Evolutionary conservation across 371 early-diverging fungal species (phyloP), one percentile per base, ranked within the genome.

Genomic region (Mucor piriformis): DNA sequence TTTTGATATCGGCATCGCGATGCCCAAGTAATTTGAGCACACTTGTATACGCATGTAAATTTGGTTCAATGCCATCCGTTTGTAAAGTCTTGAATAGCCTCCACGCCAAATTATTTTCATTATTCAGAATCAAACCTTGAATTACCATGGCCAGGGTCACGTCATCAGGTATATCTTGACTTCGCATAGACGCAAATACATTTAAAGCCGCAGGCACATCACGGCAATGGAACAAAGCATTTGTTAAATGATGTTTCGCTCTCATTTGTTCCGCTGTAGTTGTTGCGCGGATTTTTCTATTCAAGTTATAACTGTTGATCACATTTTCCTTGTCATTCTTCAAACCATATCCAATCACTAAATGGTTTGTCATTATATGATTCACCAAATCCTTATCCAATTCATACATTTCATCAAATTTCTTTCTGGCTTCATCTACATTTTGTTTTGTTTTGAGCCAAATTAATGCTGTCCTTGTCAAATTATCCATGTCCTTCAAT

Each of bases 61-160:
- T 72, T 8, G 64, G 74, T 51, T 79, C 72, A 6, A 69, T 46
- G 18, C 67, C 70, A 13, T 59, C 57, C 2, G 48, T 8, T 51
- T 63, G 64, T 15, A 76, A 29, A 3, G 66, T 57, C 34, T 69
- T 65, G 58, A 80, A 80, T 20, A 80, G 27, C 27, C 64, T 44
- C 73, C 73, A 80, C 2, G 80, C 80, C 12, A 71, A 15, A 1
- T 68, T 61, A 10, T 53, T 53, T 50, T 80, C 77, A 11, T 71
- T 59, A 25, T 76, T 77, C 54, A 57, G 56, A 15, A 80, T 61
- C 11, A 76, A 55, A 10, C 77, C 79, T 15, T 70, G 69, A 15
- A 79, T 63, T 18, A 79, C 61, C 73, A 79, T 76, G 2, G 79
- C 79, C 47, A 67, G 11, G 0, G 76, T 76, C 6, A 79, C 59